Evolutionary conservation across 495 filamentous ascomycete genomes (phyloP).

Genomic region (Friedmanniomyces simplex): DNA sequence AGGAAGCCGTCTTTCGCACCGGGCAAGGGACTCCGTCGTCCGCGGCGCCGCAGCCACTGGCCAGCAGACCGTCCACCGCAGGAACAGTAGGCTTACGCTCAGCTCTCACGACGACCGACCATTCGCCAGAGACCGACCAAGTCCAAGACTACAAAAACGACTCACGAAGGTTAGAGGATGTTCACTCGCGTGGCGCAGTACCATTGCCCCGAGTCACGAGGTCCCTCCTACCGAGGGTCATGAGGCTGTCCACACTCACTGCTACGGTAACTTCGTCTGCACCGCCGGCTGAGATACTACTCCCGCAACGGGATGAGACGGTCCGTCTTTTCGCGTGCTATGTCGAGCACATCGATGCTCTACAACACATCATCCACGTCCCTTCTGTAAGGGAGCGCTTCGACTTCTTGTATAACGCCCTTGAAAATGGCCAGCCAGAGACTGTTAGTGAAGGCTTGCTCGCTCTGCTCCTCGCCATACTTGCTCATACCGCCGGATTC

Average conservation of each 20-base stretch:
- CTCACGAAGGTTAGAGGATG: not conserved
- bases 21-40: not conserved
- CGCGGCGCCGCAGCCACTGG: not conserved
- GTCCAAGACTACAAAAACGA: not conserved
- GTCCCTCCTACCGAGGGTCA: not conserved
- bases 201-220: not conserved
- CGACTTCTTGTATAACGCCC: not conserved
- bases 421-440: not conserved
- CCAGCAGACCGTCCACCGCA: not conserved
- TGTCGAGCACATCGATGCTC: slow-evolving; percentile 4
- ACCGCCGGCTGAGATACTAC: not conserved
- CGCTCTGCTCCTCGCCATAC: slow-evolving; percentile 5
- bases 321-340: not conserved
- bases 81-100: not conserved
- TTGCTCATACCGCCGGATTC: slow-evolving; percentile 5
- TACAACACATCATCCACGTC: slow-evolving; percentile 16
- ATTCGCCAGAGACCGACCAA: not conserved
- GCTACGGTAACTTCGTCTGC: not conserved
- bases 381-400: not conserved
- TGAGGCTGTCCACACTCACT: not conserved
- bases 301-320: not conserved
- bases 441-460: not conserved
- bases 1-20: slow-evolving; percentile 4
- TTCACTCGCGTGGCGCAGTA: not conserved
- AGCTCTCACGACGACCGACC: not conserved